Percentiles rank a stretch among this genome's conserved stretches.
Conservation (phyloP, 257 asterid genomes). For the Gardenia jasminoides region DNA sequence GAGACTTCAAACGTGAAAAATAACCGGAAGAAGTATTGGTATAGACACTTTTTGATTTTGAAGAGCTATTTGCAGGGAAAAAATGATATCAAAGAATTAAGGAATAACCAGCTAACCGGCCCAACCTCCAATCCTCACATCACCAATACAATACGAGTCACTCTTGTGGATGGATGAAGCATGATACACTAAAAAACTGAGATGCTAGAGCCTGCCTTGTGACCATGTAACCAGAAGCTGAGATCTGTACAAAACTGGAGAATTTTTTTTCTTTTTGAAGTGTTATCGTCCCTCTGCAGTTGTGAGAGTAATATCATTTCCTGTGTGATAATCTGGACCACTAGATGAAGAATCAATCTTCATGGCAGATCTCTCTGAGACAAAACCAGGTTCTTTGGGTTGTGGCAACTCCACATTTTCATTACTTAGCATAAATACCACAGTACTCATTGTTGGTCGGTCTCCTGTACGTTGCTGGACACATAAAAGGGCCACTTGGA, state of each 20-base stretch:
- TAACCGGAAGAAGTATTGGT: no score
- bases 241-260: neutral
- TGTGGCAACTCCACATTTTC: slow-evolving; percentile 19
- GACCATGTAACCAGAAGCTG: neutral
- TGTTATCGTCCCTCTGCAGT: slow-evolving; percentile 10
- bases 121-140: no score
- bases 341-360: slow-evolving; percentile 4
- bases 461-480: slow-evolving; percentile 51
- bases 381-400: slow-evolving; percentile 18
- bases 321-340: neutral
- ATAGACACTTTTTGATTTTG: neutral
- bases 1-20: neutral
- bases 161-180: neutral
- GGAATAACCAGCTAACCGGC: neutral
- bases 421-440: slow-evolving; percentile 31
- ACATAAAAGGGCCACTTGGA: slow-evolving; percentile 53
- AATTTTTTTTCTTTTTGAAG: neutral
- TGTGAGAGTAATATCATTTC: neutral
- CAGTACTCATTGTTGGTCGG: slow-evolving; percentile 47
- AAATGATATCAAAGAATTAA: neutral
- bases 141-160: no score
- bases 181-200: neutral
- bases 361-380: neutral
- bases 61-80: no score
- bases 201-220: neutral